These are phyloP conservation scores for Clonostachys rhizophaga DNA, from an alignment of 2,329 filamentous ascomycete species.

Conservation along the genomic window DNA sequence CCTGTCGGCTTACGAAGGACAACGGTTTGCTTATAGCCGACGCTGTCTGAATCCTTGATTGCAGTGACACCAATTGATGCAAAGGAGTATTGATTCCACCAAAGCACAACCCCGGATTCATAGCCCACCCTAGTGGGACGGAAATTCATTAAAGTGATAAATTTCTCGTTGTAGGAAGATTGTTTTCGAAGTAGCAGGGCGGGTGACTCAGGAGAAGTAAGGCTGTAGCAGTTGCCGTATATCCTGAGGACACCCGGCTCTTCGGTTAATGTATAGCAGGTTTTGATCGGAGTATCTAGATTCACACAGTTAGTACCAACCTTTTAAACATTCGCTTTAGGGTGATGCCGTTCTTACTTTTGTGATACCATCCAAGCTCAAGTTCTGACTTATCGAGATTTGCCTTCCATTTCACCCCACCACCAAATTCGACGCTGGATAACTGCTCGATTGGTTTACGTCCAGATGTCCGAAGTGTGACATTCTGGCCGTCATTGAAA, in stretches of 20 bases:
- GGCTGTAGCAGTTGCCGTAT: slow-evolving; percentile 44
- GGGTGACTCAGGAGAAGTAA: slow-evolving; percentile 43
- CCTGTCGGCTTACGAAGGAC: not conserved
- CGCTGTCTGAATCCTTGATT: not conserved
- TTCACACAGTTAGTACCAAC: not conserved
- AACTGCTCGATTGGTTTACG: not conserved
- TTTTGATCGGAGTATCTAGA: not conserved
- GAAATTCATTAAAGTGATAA: slow-evolving; percentile 39
- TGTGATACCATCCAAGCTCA: not conserved
- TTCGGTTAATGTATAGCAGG: slow-evolving; percentile 38
- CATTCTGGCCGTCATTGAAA: slow-evolving; percentile 3
- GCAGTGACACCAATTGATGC: slow-evolving; percentile 19
- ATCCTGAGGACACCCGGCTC: slow-evolving; percentile 37
- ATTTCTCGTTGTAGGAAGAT: slow-evolving; percentile 31
- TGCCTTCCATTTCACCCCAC: not conserved
- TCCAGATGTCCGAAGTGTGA: not conserved
- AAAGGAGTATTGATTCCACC: slow-evolving; percentile 44
- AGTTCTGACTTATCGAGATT: not conserved
- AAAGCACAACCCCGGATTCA: slow-evolving; percentile 49
- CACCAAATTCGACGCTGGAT: not conserved
- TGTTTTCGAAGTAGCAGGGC: slow-evolving; percentile 52
- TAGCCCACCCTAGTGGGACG: slow-evolving; percentile 29
- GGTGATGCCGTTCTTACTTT: not conserved
- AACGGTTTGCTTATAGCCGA: not conserved
- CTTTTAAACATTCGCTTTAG: too few species aligned